These are phyloP conservation scores for Penicillium italicum DNA, from an alignment of 2,329 filamentous ascomycete genomes.

Conservation along the genomic window DNA sequence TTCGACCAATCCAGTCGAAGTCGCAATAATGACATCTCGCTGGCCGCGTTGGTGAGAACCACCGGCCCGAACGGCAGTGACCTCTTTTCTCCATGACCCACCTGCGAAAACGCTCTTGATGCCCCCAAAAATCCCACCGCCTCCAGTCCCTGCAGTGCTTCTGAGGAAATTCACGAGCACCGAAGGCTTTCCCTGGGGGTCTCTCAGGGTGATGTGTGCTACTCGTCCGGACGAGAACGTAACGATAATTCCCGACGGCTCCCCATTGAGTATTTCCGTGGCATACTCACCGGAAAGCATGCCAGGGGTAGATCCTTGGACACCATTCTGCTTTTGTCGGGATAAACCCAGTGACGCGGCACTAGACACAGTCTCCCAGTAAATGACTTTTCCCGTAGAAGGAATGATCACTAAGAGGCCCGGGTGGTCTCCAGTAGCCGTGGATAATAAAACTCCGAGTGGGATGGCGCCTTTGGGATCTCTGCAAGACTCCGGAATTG, in stretches of 20 bases:
- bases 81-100: slow-evolving; percentile 67
- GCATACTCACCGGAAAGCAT: slow-evolving; percentile 76
- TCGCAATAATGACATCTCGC: slow-evolving; percentile 76
- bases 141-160: slow-evolving; percentile 52
- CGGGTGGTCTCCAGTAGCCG: slow-evolving; percentile 73
- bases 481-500: slow-evolving; percentile 69
- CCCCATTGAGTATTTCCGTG: slow-evolving; percentile 73
- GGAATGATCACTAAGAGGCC: slow-evolving; percentile 85
- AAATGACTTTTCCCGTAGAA: slow-evolving; percentile 77
- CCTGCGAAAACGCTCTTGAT: slow-evolving; percentile 72
- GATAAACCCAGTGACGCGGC: slow-evolving; percentile 80
- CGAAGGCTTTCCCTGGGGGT: slow-evolving; percentile 78
- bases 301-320: slow-evolving; percentile 70
- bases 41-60: slow-evolving; percentile 71
- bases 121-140: slow-evolving; percentile 72
- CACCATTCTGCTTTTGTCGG: slow-evolving; percentile 73
- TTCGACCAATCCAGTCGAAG: slow-evolving; percentile 72
- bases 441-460: slow-evolving; percentile 75
- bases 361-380: slow-evolving; percentile 93
- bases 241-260: slow-evolving; percentile 81
- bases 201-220: slow-evolving; percentile 79
- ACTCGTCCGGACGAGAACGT: slow-evolving; percentile 81
- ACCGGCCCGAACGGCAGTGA: slow-evolving; percentile 75
- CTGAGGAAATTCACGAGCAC: slow-evolving; percentile 76
- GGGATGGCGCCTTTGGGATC: slow-evolving; percentile 68